These are phyloP conservation scores for Volvox africanus DNA, from an alignment of 139 green algal genomes.

Conservation along the genomic window DNA sequence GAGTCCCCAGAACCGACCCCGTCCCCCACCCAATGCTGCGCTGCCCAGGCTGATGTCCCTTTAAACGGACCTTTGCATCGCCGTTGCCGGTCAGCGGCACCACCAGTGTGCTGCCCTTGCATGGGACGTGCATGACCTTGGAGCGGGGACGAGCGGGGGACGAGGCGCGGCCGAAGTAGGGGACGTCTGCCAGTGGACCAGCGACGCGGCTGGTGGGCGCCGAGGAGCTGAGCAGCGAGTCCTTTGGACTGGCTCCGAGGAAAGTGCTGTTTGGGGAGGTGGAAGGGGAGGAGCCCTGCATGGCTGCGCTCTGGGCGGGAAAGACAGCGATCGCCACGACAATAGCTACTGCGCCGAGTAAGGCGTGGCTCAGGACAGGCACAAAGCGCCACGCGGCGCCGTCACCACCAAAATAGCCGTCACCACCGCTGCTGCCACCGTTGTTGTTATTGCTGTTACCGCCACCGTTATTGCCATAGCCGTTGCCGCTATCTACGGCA, in stretches of 20 bases:
- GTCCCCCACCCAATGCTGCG: too few species aligned
- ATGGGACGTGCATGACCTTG: conserved; percentile 35
- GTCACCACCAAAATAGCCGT: background rate
- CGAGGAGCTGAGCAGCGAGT: conserved; percentile 23
- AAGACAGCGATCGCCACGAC: background rate
- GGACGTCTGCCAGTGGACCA: background rate
- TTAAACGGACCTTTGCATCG: background rate
- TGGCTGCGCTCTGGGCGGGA: background rate
- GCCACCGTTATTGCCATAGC: background rate
- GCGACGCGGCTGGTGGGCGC: background rate
- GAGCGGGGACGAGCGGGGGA: conserved; percentile 1
- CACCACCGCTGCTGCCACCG: background rate
- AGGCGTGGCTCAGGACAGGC: background rate
- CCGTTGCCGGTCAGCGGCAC: conserved; percentile 11
- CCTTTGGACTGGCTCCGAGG: background rate
- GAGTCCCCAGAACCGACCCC: too few species aligned
- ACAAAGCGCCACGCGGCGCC: background rate
- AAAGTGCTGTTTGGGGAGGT: background rate
- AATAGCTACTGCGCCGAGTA: conserved; percentile 11
- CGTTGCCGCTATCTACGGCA: background rate
- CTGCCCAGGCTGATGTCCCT: background rate
- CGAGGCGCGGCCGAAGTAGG: background rate
- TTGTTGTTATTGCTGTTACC: background rate
- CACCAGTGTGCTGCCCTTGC: conserved; percentile 32
- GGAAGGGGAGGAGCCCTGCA: background rate